Percentiles rank a stretch among this genome's conserved stretches.
Conservation (phyloP, 257 asterid genomes). For the Solanum gandarillasii region DNA sequence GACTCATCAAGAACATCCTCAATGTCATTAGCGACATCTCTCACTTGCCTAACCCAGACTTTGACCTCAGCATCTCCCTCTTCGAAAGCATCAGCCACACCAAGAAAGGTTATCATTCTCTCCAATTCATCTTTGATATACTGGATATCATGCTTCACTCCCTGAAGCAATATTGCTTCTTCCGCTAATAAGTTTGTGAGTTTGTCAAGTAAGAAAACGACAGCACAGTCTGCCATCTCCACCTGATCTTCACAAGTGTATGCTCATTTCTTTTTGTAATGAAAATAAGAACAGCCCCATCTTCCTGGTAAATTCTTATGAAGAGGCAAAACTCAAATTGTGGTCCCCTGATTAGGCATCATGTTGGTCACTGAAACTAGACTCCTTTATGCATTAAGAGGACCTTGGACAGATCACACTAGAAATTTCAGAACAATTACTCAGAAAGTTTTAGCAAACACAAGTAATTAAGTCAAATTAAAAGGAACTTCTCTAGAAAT, state of each 20-base stretch:
- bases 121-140: conserved; percentile 3
- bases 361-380: neutral
- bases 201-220: neutral
- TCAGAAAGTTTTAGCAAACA: neutral
- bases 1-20: conserved; percentile 12
- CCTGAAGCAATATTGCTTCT: neutral
- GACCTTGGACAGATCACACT: neutral
- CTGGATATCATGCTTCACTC: neutral
- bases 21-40: conserved; percentile 2
- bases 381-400: neutral
- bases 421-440: neutral
- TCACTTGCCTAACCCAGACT: conserved; percentile 1
- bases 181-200: neutral
- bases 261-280: neutral
- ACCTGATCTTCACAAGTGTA: neutral
- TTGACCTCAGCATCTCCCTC: neutral
- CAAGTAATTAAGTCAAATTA: neutral
- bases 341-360: neutral
- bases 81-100: neutral
- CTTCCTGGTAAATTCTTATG: neutral
- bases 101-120: neutral
- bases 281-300: neutral
- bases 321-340: neutral
- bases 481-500: neutral
- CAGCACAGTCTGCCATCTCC: neutral